Conservation (phyloP, 805 yeast genomes). For the Myxozyma kluyveri region DNA sequence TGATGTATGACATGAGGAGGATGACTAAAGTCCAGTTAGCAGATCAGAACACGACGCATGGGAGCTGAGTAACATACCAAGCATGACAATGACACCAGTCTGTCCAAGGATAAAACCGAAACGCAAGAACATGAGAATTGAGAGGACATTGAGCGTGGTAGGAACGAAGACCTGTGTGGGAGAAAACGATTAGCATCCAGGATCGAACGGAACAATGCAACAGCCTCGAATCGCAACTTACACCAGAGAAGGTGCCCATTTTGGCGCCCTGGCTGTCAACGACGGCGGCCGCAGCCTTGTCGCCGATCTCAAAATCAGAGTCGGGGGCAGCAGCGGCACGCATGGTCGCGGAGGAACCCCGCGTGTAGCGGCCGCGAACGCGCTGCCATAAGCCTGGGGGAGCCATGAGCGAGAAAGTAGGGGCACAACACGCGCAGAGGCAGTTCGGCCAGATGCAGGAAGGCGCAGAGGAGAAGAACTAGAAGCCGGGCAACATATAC, state of each 20-base stretch:
- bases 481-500: too few species aligned
- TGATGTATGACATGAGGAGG: constrained; percentile 68
- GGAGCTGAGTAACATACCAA: constrained; percentile 18
- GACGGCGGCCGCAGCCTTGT: constrained; percentile 11
- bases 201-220: not conserved
- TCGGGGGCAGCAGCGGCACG: constrained; percentile 6
- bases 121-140: constrained; percentile 90
- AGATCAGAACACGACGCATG: not conserved
- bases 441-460: not conserved
- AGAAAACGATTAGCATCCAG: not conserved
- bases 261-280: constrained; percentile 12
- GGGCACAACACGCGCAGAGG: not conserved
- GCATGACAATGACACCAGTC: constrained; percentile 80
- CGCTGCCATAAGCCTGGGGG: constrained; percentile 24
- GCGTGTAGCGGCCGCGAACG: constrained; percentile 1
- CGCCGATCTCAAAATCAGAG: constrained; percentile 5
- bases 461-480: constrained; percentile 1
- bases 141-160: constrained; percentile 84
- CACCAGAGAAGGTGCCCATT: constrained; percentile 35
- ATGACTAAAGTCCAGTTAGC: constrained; percentile 16
- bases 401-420: constrained; percentile 6
- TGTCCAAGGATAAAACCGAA: constrained; percentile 96
- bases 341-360: not conserved
- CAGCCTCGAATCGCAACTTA: constrained; percentile 5
- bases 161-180: constrained; percentile 67